Conservation (phyloP, 192 early-diverging fungal genomes). For the Podochytrium sp. region DNA sequence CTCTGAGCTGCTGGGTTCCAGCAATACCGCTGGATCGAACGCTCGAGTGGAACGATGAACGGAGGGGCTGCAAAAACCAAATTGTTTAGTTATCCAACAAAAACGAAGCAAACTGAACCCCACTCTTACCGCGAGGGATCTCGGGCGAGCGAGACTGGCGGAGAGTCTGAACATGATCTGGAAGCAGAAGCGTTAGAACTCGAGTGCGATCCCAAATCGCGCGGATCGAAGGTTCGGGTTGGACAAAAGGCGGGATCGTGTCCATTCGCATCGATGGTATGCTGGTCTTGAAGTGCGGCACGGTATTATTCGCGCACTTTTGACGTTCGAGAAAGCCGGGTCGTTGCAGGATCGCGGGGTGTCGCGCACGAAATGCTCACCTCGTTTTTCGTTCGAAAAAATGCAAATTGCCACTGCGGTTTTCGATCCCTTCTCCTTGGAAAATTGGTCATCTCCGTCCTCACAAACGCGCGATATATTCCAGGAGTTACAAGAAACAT, state of each 20-base stretch:
- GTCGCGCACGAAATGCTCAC: not conserved
- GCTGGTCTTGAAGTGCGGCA: not conserved
- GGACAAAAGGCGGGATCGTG: not conserved
- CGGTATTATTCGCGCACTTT: not conserved
- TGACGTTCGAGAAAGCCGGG: not conserved
- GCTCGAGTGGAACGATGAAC: constrained; percentile 36
- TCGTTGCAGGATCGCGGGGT: not conserved
- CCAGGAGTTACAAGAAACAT: no score
- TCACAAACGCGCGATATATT: no score
- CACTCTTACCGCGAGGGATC: not conserved
- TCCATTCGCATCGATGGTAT: not conserved
- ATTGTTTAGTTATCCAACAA: not conserved
- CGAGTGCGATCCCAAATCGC: not conserved
- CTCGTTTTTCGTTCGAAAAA: not conserved
- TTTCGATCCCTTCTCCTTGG: no score
- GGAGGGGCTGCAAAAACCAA: constrained; percentile 5
- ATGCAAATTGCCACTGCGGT: constrained; percentile 6
- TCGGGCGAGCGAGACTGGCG: not conserved
- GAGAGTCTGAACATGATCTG: constrained; percentile 17
- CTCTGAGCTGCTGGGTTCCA: constrained; percentile 5
- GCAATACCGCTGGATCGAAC: not conserved
- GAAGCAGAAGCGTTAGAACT: not conserved
- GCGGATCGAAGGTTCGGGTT: not conserved
- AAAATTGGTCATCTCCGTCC: no score
- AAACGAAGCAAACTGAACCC: not conserved